phyloP scores from a whole-genome alignment of 306 rosid species.

The Cyamopsis tetragonoloba region DNA sequence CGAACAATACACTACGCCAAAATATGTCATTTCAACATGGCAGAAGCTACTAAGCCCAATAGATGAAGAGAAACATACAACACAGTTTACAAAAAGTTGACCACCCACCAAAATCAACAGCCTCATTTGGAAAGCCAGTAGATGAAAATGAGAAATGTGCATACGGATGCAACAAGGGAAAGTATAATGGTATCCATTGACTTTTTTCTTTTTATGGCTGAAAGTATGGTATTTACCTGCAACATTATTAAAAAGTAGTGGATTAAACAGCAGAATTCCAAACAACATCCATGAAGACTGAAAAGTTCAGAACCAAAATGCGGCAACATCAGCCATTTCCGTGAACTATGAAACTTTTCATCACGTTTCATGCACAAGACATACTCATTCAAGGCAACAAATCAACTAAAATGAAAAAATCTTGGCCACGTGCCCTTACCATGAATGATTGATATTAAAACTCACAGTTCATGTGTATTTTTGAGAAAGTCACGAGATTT shows the following conservation, averaged over 20 bases:
- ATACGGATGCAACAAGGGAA: constrained; percentile 79
- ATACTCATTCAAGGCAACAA: not conserved
- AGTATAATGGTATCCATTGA: constrained; percentile 90
- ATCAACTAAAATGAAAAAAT: no score
- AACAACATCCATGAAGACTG: not conserved
- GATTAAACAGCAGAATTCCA: constrained; percentile 13
- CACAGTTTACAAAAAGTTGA: constrained; percentile 19
- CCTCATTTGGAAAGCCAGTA: constrained; percentile 91
- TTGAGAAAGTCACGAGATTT: no score
- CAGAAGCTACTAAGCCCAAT: constrained; percentile 16
- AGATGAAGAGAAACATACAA: constrained; percentile 18
- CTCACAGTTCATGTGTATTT: no score
- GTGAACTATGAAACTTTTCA: not conserved
- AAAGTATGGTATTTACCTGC: constrained; percentile 82
- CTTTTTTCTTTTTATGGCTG: constrained; percentile 83
- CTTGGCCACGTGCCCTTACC: no score
- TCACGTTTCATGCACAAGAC: not conserved
- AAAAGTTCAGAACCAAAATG: not conserved
- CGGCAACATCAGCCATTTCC: not conserved
- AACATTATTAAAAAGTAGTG: constrained; percentile 12
- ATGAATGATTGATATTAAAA: no score
- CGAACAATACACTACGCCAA: constrained; percentile 29
- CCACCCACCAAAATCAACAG: not conserved
- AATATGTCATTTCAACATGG: constrained; percentile 2
- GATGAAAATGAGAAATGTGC: constrained; percentile 82